phyloP scores from a whole-genome alignment of 352 stramenopile genomes.

The Pythium periplocum region DNA sequence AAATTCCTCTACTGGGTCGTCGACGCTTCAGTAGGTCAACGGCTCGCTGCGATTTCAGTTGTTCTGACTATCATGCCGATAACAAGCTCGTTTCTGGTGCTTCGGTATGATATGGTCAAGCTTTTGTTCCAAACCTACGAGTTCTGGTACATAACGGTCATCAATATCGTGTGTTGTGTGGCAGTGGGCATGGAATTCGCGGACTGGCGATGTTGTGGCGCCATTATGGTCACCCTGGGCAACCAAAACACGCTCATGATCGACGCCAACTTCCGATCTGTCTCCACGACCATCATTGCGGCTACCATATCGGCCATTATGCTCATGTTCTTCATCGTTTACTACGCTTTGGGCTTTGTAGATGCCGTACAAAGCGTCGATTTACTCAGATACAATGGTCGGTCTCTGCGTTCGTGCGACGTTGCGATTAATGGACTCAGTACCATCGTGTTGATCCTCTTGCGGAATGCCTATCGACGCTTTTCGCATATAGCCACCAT shows the following conservation, averaged over 20 bases:
- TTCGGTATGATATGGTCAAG: slow-evolving; percentile 11
- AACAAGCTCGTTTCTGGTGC: not conserved
- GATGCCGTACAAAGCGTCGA: not conserved
- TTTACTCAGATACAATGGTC: not conserved
- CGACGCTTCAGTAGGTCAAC: not conserved
- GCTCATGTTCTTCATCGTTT: slow-evolving; percentile 1
- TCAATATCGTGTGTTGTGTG: not conserved
- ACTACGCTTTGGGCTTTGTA: not conserved
- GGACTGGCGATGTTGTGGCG: not conserved
- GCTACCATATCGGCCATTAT: not conserved
- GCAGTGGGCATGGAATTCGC: slow-evolving; percentile 1
- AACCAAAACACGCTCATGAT: slow-evolving; percentile 9
- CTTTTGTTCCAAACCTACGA: slow-evolving; percentile 8
- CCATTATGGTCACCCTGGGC: not conserved
- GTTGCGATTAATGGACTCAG: slow-evolving; percentile 12
- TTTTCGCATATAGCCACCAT: not conserved
- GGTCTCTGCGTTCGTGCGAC: slow-evolving; percentile 1
- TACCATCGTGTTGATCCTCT: slow-evolving; percentile 7
- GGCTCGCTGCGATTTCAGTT: not conserved
- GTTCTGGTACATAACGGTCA: slow-evolving; percentile 14
- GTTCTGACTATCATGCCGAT: not conserved
- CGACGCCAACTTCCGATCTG: slow-evolving; percentile 7
- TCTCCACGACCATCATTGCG: not conserved
- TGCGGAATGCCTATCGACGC: slow-evolving; percentile 18
- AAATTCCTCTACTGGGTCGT: not conserved